Base-by-base conservation (phyloP, 345 rosid genomes). In the Melaleuca quinquenervia region DNA sequence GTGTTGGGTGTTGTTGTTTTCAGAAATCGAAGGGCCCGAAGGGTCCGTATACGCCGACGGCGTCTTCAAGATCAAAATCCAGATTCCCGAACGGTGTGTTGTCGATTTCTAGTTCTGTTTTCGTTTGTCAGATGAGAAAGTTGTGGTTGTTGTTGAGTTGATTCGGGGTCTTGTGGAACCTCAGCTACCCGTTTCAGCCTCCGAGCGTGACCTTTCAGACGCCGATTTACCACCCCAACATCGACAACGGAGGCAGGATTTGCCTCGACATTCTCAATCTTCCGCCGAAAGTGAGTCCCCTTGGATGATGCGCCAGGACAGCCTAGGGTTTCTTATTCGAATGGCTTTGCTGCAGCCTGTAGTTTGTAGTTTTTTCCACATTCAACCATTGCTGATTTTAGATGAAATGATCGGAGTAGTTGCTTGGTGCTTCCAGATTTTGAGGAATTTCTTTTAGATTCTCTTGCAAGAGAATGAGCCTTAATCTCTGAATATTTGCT, bases 201-300 rank as follows among this genome's bases (percentile, higher is more conserved):
- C 98, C 97, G 0, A 87, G 87, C 82, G 97, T 96, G 90, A 90
- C 94, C 6, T 95, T 96, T 56, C 90, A 84, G 36, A 96, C 97
- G 12, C 98, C 96, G 36, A 92, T 96, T 83, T 95, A 96, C 86
- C 98, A 95, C 26, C 97, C 98, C 1, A 96, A 96, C 85, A 95
- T 96, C 20, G 99, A 96, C 75, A 93, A 88, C 15, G 94, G 96
- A 48, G 99, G 99, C 84, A 91, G 98, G 84, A 95, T 96, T 89
- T 96, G 98, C 93, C 96, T 96, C 48, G 98, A 96, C 88, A 94
- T 96, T 86, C 93, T 96, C 56, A 95, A 94, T 92, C 97, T 95
- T 85, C 98, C 98, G 41, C 97, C 98, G 26, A 95, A 96, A 95
- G 98, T 93, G 84, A 86, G 82, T 44, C 55, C 15, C 26, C 20